Conservation (phyloP, 78 protist species). For the Goniomonas avonlea region DNA sequence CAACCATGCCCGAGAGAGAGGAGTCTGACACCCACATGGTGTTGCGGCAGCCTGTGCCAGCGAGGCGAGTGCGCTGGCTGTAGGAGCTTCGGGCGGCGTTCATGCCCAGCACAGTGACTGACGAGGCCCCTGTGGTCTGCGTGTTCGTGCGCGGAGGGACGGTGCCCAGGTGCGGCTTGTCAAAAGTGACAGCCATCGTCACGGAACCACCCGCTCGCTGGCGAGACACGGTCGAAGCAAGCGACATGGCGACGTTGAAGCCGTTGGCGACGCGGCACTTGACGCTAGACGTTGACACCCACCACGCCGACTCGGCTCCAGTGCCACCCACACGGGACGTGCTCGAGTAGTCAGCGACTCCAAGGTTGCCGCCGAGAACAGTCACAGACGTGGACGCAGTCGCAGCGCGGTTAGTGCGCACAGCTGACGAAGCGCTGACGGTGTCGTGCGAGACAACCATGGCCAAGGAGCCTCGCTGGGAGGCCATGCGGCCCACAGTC, state of each 20-base stretch:
- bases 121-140: background rate
- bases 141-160: background rate
- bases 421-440: too few relatives aligned
- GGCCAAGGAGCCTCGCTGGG: too few relatives aligned
- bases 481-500: too few relatives aligned
- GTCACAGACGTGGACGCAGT: background rate
- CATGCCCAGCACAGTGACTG: background rate
- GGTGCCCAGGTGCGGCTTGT: background rate
- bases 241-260: too few relatives aligned
- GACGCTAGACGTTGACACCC: background rate
- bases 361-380: background rate
- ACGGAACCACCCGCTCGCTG: background rate
- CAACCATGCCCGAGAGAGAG: background rate
- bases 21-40: background rate
- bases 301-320: background rate
- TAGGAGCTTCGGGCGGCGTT: background rate
- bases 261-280: background rate
- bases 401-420: background rate
- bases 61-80: background rate
- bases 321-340: background rate
- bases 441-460: too few relatives aligned
- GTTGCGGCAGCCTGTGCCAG: background rate
- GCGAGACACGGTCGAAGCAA: too few relatives aligned
- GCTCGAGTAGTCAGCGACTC: too few relatives aligned
- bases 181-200: background rate